phyloP scores from a whole-genome alignment of 176 grass and related monocot species.

The Carex parvula region DNA sequence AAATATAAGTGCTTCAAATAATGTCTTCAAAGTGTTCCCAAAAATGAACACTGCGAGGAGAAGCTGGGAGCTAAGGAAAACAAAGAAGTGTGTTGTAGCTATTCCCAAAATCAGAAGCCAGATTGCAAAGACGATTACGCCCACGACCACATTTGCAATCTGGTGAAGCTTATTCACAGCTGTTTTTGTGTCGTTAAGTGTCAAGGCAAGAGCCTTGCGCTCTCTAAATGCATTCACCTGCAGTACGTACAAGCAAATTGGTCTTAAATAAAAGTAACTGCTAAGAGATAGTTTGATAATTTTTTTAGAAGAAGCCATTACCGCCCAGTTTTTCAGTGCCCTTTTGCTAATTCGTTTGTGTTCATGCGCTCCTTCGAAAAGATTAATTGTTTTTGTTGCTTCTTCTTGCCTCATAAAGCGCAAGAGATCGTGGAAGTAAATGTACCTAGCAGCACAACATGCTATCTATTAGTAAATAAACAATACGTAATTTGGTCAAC shows the following conservation, averaged over 20 bases:
- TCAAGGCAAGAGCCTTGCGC: slow-evolving; percentile 85
- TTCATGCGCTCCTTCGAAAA: slow-evolving; percentile 79
- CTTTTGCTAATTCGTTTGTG: slow-evolving; percentile 66
- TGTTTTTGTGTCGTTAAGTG: slow-evolving; percentile 96
- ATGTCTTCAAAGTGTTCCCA: slow-evolving; percentile 79
- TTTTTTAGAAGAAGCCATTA: slow-evolving; percentile 31
- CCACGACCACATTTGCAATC: slow-evolving; percentile 75
- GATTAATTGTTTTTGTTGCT: slow-evolving; percentile 63
- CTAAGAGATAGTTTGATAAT: background rate
- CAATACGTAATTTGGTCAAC: slow-evolving; percentile 10
- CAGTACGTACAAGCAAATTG: slow-evolving; percentile 7
- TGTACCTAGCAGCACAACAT: slow-evolving; percentile 44
- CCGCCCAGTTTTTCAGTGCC: slow-evolving; percentile 87
- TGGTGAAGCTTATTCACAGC: slow-evolving; percentile 95
- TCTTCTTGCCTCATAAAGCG: slow-evolving; percentile 85
- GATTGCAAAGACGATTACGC: slow-evolving; percentile 62
- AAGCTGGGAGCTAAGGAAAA: slow-evolving; percentile 76
- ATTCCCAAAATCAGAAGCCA: slow-evolving; percentile 77
- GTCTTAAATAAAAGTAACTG: background rate
- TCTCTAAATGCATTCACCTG: slow-evolving; percentile 86
- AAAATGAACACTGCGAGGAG: slow-evolving; percentile 79
- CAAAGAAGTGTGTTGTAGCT: slow-evolving; percentile 71
- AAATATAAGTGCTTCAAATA: slow-evolving; percentile 92
- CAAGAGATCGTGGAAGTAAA: slow-evolving; percentile 75
- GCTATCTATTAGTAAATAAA: background rate